Conservation (phyloP, 164 flowering plant species). For the Euptelea pleiosperma region DNA sequence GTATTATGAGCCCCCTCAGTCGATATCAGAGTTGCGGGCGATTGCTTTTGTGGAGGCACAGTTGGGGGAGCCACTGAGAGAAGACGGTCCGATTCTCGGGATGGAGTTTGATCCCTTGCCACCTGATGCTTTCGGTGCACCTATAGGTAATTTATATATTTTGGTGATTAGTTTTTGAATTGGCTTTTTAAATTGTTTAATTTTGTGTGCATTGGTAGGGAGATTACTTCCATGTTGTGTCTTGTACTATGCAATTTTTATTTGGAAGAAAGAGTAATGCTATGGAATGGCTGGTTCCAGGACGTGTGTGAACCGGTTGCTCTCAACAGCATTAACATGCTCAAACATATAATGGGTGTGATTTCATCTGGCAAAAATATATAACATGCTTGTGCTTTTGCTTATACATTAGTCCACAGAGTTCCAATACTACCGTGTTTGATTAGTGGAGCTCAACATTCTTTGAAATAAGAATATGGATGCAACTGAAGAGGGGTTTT, state of each 20-base stretch:
- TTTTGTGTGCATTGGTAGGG: background rate
- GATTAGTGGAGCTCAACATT: too few relatives aligned
- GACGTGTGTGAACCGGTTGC: background rate
- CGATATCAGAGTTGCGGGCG: conserved; percentile 55
- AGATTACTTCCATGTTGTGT: too few relatives aligned
- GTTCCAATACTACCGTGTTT: too few relatives aligned
- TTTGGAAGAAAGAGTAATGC: background rate
- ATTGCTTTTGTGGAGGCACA: conserved; percentile 83
- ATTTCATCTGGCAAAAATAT: too few relatives aligned
- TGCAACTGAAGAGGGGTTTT: too few relatives aligned
- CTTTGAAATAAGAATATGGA: too few relatives aligned
- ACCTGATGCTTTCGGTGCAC: conserved; percentile 86
- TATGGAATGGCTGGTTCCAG: too few relatives aligned
- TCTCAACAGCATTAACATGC: background rate
- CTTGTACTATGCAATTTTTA: background rate
- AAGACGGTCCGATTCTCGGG: conserved; percentile 90
- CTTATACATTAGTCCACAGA: too few relatives aligned
- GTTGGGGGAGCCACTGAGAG: conserved; percentile 74
- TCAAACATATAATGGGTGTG: too few relatives aligned
- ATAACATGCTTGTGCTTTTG: too few relatives aligned
- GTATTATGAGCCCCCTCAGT: conserved; percentile 54
- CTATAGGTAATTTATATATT: conserved; percentile 46
- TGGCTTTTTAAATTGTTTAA: background rate
- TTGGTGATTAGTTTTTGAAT: background rate
- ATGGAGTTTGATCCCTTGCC: conserved; percentile 94